Conservation (phyloP, 306 rosid species). For the Castanopsis chinensis region DNA sequence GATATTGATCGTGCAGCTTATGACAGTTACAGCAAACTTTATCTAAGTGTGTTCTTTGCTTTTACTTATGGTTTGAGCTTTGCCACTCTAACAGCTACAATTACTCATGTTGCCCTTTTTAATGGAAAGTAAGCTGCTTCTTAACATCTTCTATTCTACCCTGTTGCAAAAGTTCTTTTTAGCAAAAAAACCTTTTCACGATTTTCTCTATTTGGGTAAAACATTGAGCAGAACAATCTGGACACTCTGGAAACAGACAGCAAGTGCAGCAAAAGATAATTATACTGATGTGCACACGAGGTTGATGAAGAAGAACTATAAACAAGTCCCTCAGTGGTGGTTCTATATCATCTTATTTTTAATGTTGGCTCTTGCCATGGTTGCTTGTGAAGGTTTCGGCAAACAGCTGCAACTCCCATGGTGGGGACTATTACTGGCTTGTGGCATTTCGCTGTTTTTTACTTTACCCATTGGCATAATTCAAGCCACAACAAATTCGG, state of each 20-base stretch:
- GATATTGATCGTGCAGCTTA: slow-evolving; percentile 42
- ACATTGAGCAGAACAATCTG: slow-evolving; percentile 40
- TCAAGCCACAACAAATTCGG: slow-evolving; percentile 82
- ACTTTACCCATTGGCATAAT: slow-evolving; percentile 77
- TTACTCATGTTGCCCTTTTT: slow-evolving; percentile 79
- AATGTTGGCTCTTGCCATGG: slow-evolving; percentile 39
- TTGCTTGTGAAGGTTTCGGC: slow-evolving; percentile 63
- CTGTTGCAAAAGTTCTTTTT: not conserved
- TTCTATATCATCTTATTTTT: slow-evolving; percentile 37
- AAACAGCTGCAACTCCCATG: slow-evolving; percentile 87
- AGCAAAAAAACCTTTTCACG: slow-evolving; percentile 4
- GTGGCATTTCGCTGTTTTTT: slow-evolving; percentile 51
- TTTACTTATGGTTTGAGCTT: slow-evolving; percentile 72
- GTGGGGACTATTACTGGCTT: slow-evolving; percentile 78
- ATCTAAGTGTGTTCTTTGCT: slow-evolving; percentile 72
- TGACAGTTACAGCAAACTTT: slow-evolving; percentile 63
- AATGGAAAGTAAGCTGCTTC: slow-evolving; percentile 66
- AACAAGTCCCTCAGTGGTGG: slow-evolving; percentile 82
- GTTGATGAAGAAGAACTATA: slow-evolving; percentile 76
- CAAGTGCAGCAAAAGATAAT: slow-evolving; percentile 19
- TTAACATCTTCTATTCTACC: not conserved
- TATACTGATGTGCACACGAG: slow-evolving; percentile 63
- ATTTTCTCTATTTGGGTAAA: not conserved
- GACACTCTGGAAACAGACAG: slow-evolving; percentile 50
- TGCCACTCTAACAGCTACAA: slow-evolving; percentile 63